Conservation (phyloP, 2,329 filamentous ascomycete species). For the Falciphora oryzae region DNA sequence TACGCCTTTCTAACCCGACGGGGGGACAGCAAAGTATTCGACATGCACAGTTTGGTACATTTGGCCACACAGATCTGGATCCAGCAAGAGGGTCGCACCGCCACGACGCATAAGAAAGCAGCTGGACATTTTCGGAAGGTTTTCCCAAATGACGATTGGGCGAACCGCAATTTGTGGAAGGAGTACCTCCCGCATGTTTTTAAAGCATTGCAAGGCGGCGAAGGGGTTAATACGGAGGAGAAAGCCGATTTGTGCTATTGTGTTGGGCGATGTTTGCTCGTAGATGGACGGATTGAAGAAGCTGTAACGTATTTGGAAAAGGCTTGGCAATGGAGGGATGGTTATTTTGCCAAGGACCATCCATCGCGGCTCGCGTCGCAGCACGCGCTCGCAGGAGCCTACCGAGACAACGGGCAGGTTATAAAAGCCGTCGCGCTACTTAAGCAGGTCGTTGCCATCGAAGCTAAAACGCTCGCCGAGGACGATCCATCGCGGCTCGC, state of each 20-base stretch:
- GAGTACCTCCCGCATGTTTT: slow-evolving; percentile 24
- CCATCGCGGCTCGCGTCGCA: slow-evolving; percentile 3
- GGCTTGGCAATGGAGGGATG: slow-evolving; percentile 3
- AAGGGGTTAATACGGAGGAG: slow-evolving; percentile 14
- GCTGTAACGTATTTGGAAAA: slow-evolving; percentile 12
- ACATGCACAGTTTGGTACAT: slow-evolving; percentile 34
- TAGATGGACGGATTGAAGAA: slow-evolving; percentile 18
- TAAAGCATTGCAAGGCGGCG: slow-evolving; percentile 16
- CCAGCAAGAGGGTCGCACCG: slow-evolving; percentile 11
- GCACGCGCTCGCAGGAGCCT: too few species aligned
- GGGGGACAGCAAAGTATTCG: slow-evolving; percentile 21
- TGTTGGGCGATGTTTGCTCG: slow-evolving; percentile 19
- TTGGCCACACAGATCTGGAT: slow-evolving; percentile 26
- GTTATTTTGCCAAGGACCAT: slow-evolving; percentile 11
- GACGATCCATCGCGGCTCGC: too few species aligned
- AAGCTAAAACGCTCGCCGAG: too few species aligned
- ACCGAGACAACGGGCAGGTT: slow-evolving; percentile 17
- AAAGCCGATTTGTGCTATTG: slow-evolving; percentile 16
- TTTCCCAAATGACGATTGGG: slow-evolving; percentile 13
- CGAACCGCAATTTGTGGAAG: slow-evolving; percentile 18
- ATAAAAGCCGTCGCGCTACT: slow-evolving; percentile 19
- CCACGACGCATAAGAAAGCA: slow-evolving; percentile 10
- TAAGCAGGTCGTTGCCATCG: slow-evolving; percentile 18
- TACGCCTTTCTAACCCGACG: slow-evolving; percentile 27
- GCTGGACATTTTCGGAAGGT: slow-evolving; percentile 12